phyloP scores from a whole-genome alignment of 805 yeast genomes.

The Saccharomyces jurei region DNA sequence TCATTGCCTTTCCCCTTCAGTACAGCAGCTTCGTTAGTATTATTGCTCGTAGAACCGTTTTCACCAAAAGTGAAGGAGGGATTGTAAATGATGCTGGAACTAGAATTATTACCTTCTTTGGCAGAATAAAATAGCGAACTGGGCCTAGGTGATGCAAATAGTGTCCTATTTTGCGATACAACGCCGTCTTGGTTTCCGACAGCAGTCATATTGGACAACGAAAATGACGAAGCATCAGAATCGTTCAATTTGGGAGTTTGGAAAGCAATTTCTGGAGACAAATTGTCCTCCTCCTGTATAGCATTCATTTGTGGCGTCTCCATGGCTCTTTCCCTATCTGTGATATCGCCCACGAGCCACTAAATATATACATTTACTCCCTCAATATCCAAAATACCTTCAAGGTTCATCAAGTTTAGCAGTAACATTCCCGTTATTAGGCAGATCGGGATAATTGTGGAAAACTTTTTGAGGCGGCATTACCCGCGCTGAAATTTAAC shows the following conservation, averaged over 20 bases:
- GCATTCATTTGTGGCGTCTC: slow-evolving; percentile 23
- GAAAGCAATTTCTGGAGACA: slow-evolving; percentile 7
- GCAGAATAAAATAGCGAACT: slow-evolving; percentile 19
- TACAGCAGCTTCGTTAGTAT: background rate
- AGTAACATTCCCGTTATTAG: background rate
- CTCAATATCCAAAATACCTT: background rate
- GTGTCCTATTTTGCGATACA: slow-evolving; percentile 5
- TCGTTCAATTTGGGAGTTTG: slow-evolving; percentile 7
- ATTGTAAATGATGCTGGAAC: slow-evolving; percentile 28
- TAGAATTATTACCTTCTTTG: slow-evolving; percentile 27
- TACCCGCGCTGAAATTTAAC: background rate
- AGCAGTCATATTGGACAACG: background rate
- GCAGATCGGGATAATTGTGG: background rate
- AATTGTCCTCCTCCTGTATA: slow-evolving; percentile 21
- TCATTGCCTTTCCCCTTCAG: slow-evolving; percentile 5
- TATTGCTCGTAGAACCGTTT: background rate
- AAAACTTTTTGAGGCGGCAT: background rate
- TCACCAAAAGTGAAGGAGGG: slow-evolving; percentile 29
- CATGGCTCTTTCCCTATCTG: background rate
- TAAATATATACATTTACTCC: background rate
- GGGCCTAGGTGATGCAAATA: slow-evolving; percentile 20
- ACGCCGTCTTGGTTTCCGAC: background rate
- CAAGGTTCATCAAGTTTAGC: background rate
- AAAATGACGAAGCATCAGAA: background rate
- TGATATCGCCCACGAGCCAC: background rate